Percentiles rank a stretch among this genome's conserved stretches.
Evolutionary conservation across 2,329 filamentous ascomycete species (phyloP).

Genomic region (Penicillium olsonii): DNA sequence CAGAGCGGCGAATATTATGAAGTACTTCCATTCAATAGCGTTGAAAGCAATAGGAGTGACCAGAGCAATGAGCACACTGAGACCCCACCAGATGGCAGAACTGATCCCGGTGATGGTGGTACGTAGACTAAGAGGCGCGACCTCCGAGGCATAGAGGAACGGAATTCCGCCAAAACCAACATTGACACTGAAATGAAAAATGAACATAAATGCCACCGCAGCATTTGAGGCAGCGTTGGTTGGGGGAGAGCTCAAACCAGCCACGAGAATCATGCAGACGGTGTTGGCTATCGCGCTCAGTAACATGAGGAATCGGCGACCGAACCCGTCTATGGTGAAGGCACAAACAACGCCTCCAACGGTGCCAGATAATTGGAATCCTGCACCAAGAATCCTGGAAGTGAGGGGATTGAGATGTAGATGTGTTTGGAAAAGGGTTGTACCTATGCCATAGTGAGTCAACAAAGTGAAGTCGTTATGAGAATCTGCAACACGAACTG

Average conservation of each 20-base stretch:
- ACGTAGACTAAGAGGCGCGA: conserved; percentile 47
- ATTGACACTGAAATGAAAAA: conserved; percentile 63
- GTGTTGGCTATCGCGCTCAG: conserved; percentile 12
- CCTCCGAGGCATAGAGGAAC: conserved; percentile 62
- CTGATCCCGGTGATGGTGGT: conserved; percentile 59
- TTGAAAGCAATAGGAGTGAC: conserved; percentile 41
- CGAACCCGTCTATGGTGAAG: conserved; percentile 19
- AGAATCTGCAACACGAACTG: conserved; percentile 6
- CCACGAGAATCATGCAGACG: conserved; percentile 13
- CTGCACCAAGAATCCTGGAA: conserved; percentile 14
- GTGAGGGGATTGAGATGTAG: conserved; percentile 11
- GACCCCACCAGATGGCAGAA: conserved; percentile 47
- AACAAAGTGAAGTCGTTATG: not conserved
- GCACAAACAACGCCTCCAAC: conserved; percentile 15
- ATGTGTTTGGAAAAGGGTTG: conserved; percentile 18
- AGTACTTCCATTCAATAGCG: conserved; percentile 51
- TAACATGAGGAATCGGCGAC: conserved; percentile 15
- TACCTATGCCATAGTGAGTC: conserved; percentile 8
- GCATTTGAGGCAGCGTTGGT: conserved; percentile 11
- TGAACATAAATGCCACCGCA: conserved; percentile 59
- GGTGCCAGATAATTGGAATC: conserved; percentile 14
- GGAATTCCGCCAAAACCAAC: conserved; percentile 62
- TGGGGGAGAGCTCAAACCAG: conserved; percentile 15
- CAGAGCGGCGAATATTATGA: conserved; percentile 48
- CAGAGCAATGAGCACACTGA: conserved; percentile 41